Percentiles rank a stretch among this genome's conserved stretches.
These are phyloP conservation scores for Kwoniella dejecticola DNA, from an alignment of 768 basidiomycete genomes.

Conservation along the genomic window DNA sequence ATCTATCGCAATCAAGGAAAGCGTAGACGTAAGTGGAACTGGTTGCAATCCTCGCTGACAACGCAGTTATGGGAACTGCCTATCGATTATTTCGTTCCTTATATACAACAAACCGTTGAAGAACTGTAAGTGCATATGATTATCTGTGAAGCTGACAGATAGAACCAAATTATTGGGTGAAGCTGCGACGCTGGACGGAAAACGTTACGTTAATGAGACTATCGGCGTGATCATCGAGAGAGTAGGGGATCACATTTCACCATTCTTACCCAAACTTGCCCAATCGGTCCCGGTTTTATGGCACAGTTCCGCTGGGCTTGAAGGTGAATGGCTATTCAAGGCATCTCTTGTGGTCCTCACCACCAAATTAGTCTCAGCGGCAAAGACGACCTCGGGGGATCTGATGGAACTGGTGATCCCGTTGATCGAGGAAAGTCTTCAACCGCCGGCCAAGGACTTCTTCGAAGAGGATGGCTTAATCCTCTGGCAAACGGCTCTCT, in stretches of 20 bases:
- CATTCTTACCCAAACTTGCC: constrained; percentile 42
- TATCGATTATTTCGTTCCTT: constrained; percentile 49
- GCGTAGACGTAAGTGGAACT: constrained; percentile 72
- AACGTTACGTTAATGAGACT: constrained; percentile 47
- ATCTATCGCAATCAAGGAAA: constrained; percentile 74
- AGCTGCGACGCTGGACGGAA: constrained; percentile 47
- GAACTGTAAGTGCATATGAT: constrained; percentile 38
- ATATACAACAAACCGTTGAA: constrained; percentile 42
- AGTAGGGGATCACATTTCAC: constrained; percentile 45
- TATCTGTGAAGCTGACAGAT: constrained; percentile 1
- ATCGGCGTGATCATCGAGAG: constrained; percentile 53
- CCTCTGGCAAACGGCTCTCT: constrained; percentile 50
- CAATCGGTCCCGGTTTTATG: constrained; percentile 52
- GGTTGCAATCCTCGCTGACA: not conserved
- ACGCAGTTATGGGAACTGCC: constrained; percentile 52
- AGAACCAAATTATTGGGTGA: constrained; percentile 49
- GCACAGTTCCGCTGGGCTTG: constrained; percentile 46
- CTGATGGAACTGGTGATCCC: constrained; percentile 54
- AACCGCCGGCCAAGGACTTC: constrained; percentile 51
- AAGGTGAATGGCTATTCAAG: constrained; percentile 56
- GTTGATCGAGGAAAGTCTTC: constrained; percentile 53
- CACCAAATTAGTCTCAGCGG: constrained; percentile 47
- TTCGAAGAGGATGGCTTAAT: constrained; percentile 54
- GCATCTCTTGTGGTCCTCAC: constrained; percentile 51
- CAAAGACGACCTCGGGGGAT: constrained; percentile 42